Conservation (phyloP, 495 filamentous ascomycete genomes). For the Penicillium robsamsonii region DNA sequence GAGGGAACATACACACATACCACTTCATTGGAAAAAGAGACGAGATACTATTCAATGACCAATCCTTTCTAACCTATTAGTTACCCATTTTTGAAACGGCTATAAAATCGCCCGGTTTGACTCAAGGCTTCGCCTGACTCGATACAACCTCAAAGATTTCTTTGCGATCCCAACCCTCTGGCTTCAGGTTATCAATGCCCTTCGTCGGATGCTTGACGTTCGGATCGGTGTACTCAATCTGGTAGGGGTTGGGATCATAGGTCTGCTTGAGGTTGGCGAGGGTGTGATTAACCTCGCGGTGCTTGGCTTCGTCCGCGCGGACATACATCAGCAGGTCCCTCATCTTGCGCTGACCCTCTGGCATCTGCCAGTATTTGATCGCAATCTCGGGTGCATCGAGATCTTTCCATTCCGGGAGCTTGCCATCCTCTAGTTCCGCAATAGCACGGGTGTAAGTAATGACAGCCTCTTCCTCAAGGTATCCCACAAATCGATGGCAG, state of each 20-base stretch:
- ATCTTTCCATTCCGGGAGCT: conserved; percentile 76
- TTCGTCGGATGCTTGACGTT: conserved; percentile 65
- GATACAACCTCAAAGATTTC: conserved; percentile 56
- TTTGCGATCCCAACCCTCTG: conserved; percentile 75
- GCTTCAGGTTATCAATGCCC: conserved; percentile 64
- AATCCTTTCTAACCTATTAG: neutral
- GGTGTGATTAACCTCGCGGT: conserved; percentile 96
- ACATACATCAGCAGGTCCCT: conserved; percentile 83
- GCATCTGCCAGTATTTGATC: conserved; percentile 88
- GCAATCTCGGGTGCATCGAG: conserved; percentile 86
- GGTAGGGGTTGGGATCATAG: conserved; percentile 87
- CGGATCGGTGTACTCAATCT: conserved; percentile 66
- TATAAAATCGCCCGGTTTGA: neutral
- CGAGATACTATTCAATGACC: neutral
- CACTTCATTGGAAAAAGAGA: neutral
- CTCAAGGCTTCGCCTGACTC: neutral
- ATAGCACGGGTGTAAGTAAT: conserved; percentile 91
- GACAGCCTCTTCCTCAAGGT: conserved; percentile 95
- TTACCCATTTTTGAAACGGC: neutral
- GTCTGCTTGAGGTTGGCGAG: conserved; percentile 79
- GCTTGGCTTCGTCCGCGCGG: conserved; percentile 93
- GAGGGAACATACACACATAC: too few species aligned
- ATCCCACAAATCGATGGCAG: conserved; percentile 94
- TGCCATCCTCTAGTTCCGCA: conserved; percentile 77
- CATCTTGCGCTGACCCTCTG: conserved; percentile 79